Evolutionary conservation across 768 basidiomycete species (phyloP), one percentile per base, ranked within the genome.

Genomic region (Candolleomyces eurysporus): DNA sequence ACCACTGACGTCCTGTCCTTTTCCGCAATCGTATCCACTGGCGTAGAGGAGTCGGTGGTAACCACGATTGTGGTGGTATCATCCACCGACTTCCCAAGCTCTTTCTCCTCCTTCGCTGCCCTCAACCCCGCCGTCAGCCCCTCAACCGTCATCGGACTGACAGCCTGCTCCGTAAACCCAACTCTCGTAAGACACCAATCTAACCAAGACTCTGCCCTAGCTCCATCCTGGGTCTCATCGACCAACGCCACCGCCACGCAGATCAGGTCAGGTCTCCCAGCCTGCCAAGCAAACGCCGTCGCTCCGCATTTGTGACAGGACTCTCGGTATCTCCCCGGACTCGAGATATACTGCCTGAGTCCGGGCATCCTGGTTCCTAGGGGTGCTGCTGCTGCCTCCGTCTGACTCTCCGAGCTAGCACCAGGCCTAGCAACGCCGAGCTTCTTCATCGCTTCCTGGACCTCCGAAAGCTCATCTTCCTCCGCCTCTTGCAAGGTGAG

Each of bases 261-360:
- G 17, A 73, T 49, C 46, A 72, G n/a, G 21, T 70, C 67, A 8
- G 67, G 61, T 4, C 45, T 43, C 21, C 62, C 67, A 8, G 63
- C 63, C 40, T 67, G 61, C 70, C 71, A 73, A 53, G 63, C 69
- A 54, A 74, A 73, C 5, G 62, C 70, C 2, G 69, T 67, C 17
- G 73, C 74, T 1, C 74, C 73, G 57, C 73, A 75, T 7, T 62
- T 71, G 8, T 51, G 60, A 53, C 73, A 75, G 21, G 68, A 73
- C 56, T 75, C 73, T 30, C 69, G 53, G 48, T 70, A 73, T 36
- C 65, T 64, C 13, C 72, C 72, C 1, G 69, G 68, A 30, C 69
- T 72, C 14, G 72, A 69, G 31, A 68, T 67, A 46, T 73, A 75
- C 59, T 70, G 69, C 60, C 66, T 71, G 48, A 75, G 57, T 5